These are phyloP conservation scores for Naegleria fowleri DNA, from an alignment of 208 protist genomes.

Conservation along the genomic window DNA sequence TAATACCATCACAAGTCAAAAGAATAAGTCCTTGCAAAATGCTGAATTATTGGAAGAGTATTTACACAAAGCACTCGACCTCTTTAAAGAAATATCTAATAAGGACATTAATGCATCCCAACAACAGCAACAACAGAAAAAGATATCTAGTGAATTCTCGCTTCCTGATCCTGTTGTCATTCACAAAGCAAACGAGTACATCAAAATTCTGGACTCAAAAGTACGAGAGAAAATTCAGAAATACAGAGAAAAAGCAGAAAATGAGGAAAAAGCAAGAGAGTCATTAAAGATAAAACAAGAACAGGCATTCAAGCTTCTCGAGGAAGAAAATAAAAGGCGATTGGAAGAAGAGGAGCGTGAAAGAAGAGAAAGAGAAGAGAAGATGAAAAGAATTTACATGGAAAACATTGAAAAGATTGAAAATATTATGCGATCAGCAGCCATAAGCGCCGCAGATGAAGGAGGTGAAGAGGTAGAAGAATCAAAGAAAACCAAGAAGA, in stretches of 20 bases:
- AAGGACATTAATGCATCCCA: neutral
- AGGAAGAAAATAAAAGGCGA: constrained; percentile 4
- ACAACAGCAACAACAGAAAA: neutral
- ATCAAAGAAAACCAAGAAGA: neutral
- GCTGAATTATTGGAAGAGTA: neutral
- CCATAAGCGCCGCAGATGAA: neutral
- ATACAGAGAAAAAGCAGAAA: neutral
- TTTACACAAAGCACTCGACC: neutral
- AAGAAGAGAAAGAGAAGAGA: neutral
- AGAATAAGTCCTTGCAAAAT: constrained; percentile 17
- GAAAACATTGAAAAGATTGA: neutral
- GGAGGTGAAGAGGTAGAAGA: neutral
- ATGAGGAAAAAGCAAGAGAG: neutral
- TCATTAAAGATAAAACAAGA: constrained; percentile 3
- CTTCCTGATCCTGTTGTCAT: neutral
- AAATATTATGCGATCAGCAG: neutral
- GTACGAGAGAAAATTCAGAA: constrained; percentile 9
- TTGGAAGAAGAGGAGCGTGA: constrained; percentile 18
- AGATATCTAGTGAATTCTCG: neutral
- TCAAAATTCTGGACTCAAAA: neutral
- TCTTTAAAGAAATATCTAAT: neutral
- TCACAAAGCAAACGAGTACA: constrained; percentile 15
- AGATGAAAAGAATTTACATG: neutral
- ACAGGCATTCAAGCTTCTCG: neutral
- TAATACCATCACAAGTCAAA: neutral